Percentiles rank a stretch among this genome's conserved stretches.
Evolutionary conservation across 805 yeast species (phyloP).

Genomic region (Saturnispora hagleri): DNA sequence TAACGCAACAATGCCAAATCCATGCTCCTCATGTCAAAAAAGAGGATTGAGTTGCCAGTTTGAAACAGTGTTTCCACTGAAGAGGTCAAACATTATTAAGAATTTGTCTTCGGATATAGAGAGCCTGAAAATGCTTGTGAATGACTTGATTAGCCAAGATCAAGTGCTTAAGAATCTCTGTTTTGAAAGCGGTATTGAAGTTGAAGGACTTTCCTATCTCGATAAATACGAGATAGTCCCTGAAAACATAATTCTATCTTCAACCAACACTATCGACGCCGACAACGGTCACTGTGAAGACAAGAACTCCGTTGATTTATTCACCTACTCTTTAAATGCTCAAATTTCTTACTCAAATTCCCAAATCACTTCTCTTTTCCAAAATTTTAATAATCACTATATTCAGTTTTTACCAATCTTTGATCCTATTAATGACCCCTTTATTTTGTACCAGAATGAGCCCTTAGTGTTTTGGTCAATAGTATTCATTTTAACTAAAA

Average conservation of each 20-base stretch:
- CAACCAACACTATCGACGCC: background rate
- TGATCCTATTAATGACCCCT: slow-evolving; percentile 18
- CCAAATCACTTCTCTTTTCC: slow-evolving; percentile 13
- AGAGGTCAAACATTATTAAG: slow-evolving; percentile 34
- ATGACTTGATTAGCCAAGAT: slow-evolving; percentile 23
- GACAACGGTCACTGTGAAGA: background rate
- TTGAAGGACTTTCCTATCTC: slow-evolving; percentile 26
- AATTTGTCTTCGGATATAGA: slow-evolving; percentile 26
- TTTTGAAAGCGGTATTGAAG: slow-evolving; percentile 19
- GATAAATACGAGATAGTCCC: slow-evolving; percentile 8
- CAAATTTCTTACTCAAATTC: slow-evolving; percentile 1
- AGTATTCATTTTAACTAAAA: slow-evolving; percentile 16
- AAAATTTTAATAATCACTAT: slow-evolving; percentile 17
- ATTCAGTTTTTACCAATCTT: slow-evolving; percentile 22
- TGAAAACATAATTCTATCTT: background rate
- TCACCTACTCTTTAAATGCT: background rate
- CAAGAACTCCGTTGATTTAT: slow-evolving; percentile 4
- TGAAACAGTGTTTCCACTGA: slow-evolving; percentile 47
- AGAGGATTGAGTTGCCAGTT: slow-evolving; percentile 43
- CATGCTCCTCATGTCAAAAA: slow-evolving; percentile 50
- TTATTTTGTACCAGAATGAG: slow-evolving; percentile 14
- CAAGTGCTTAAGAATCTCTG: slow-evolving; percentile 19
- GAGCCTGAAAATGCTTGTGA: slow-evolving; percentile 24
- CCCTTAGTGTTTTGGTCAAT: slow-evolving; percentile 28
- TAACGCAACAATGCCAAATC: slow-evolving; percentile 37